Percentiles rank a stretch among this genome's conserved stretches.
Evolutionary conservation across 257 asterid species (phyloP).

Genomic region (Petunia axillaris): DNA sequence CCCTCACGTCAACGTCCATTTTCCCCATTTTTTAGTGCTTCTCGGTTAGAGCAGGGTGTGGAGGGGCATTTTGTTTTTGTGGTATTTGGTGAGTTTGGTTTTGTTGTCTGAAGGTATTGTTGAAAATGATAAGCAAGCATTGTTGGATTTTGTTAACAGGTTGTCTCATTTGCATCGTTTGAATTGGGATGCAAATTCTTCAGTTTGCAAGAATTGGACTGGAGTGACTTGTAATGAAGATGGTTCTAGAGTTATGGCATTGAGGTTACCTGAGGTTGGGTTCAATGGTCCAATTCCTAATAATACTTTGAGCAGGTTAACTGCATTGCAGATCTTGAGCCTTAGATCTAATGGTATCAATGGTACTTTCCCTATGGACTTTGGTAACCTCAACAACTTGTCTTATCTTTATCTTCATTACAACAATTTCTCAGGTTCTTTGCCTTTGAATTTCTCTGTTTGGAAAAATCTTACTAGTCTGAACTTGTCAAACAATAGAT

Average conservation of each 20-base stretch:
- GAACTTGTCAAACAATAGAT: constrained; percentile 67
- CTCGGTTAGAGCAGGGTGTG: constrained; percentile 33
- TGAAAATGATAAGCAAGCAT: constrained; percentile 69
- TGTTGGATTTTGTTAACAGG: constrained; percentile 61
- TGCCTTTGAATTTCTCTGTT: constrained; percentile 77
- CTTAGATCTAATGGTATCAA: constrained; percentile 87
- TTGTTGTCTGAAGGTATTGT: constrained; percentile 39
- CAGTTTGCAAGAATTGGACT: constrained; percentile 76
- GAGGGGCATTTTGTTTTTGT: constrained; percentile 35
- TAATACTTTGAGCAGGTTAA: constrained; percentile 62
- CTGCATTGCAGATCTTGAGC: constrained; percentile 94
- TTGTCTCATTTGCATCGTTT: constrained; percentile 57
- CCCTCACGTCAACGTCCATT: too few species aligned
- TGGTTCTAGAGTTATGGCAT: constrained; percentile 64
- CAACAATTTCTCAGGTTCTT: constrained; percentile 76
- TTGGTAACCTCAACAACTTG: constrained; percentile 67
- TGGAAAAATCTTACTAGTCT: constrained; percentile 64
- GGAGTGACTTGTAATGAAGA: constrained; percentile 70
- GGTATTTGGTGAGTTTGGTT: constrained; percentile 43
- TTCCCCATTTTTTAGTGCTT: too few species aligned
- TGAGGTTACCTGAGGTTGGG: constrained; percentile 84
- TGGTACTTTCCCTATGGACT: constrained; percentile 74
- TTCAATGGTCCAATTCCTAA: constrained; percentile 76
- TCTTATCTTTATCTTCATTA: constrained; percentile 81
- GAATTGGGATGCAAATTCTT: constrained; percentile 55